Evolutionary conservation across 1,284 basidiomycete genomes (phyloP).

Genomic region (Sanghuangporus sanghuang): DNA sequence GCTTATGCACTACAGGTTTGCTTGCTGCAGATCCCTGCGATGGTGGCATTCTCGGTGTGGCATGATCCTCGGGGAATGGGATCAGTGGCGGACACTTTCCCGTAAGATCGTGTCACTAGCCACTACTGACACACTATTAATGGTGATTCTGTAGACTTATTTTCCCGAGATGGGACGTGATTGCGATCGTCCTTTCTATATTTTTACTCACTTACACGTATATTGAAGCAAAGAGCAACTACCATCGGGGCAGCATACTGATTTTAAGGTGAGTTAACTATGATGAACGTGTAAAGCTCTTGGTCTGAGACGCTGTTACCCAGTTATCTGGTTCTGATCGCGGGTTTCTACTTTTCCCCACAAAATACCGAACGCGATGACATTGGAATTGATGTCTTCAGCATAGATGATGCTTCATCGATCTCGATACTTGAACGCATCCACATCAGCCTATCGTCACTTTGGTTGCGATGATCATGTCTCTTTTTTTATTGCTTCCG

Average conservation of each 20-base stretch:
- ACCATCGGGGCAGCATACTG: slow-evolving; percentile 90
- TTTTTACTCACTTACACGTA: slow-evolving; percentile 99
- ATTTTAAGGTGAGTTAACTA: slow-evolving; percentile 66
- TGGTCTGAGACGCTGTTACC: not conserved
- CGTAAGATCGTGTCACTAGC: slow-evolving; percentile 49
- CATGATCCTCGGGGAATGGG: slow-evolving; percentile 83
- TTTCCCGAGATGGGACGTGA: slow-evolving; percentile 98
- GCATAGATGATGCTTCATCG: not conserved
- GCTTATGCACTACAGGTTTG: slow-evolving; percentile 99
- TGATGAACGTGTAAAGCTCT: not conserved
- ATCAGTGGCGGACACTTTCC: slow-evolving; percentile 81
- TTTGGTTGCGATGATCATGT: slow-evolving; percentile 6
- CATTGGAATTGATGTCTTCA: slow-evolving; percentile 10
- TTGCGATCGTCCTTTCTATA: slow-evolving; percentile 90
- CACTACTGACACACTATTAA: not conserved
- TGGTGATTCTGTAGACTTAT: slow-evolving; percentile 63
- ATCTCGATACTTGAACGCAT: slow-evolving; percentile 1
- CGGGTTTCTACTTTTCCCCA: slow-evolving; percentile 59
- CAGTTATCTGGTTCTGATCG: slow-evolving; percentile 54
- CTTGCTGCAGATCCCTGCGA: slow-evolving; percentile 94
- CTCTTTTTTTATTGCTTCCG: not conserved
- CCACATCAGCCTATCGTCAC: not conserved
- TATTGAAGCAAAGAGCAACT: slow-evolving; percentile 97
- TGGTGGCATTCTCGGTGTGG: slow-evolving; percentile 97
- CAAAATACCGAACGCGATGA: slow-evolving; percentile 24